Base-by-base conservation (phyloP, 2,329 filamentous ascomycete species). In the Stylonectria norvegica region DNA sequence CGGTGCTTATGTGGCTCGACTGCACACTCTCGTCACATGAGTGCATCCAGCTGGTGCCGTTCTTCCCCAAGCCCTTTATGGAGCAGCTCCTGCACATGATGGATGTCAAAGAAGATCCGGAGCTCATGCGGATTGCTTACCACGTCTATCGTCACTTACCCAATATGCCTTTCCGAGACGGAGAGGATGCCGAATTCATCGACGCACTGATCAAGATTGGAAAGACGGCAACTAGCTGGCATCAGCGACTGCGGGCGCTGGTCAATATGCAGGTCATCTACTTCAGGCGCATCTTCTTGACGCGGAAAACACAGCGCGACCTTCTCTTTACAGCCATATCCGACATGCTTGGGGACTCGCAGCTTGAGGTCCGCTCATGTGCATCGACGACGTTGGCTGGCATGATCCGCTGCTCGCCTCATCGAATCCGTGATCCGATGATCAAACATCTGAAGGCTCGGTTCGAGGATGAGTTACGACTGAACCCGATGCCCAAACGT, bases 211-310 rank as follows among this genome's bases (percentile, higher is more conserved):
- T 97, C 53, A 81, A 84, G 38, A 93, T 98, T 34, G 93, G 93
- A 33, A 86, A 83, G 56, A 85, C 79, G 6, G 87, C 90, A 1
- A 70, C 81, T 3, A 93, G 87, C 40, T 98, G 93, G 93, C 93
- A 98, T 65, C 93, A 98, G 68, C 86, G 93, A 33, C 76, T 98
- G 27, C 82, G 94, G 18, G 89, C 95, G 30, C 79, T 98, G 53
- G 90, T 98, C 68, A 97, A 97, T 67, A 96, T 98, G 74, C 94
- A 98, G 59, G 91, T 97, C 50, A 85, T 98, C 55, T 98, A 96
- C 71, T 98, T 97, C 79, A 85, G 93, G 36, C 86, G 91, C 18
- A 78, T 98, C 25, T 98, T 98, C 73, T 72, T 97, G 19, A 86
- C 94, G 52, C 78, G 81, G 20, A 72, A 78, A 5, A 68, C 76